Percentiles rank a stretch among this genome's conserved stretches.
These are phyloP conservation scores for Trichocladium uniseriatum DNA, from an alignment of 495 filamentous ascomycete species.

Conservation along the genomic window DNA sequence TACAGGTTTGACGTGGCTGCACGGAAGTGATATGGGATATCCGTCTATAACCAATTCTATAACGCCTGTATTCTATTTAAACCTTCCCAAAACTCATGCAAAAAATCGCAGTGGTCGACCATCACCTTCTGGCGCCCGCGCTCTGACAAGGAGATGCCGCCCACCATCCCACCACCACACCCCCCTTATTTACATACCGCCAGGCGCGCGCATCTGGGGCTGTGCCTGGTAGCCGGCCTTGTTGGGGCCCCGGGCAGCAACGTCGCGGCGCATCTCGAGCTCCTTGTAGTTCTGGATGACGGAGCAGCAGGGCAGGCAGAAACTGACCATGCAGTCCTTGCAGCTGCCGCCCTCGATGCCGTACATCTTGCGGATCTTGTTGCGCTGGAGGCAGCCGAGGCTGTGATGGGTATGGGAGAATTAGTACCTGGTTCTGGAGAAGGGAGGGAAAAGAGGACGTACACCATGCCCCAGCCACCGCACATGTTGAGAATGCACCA, in stretches of 20 bases:
- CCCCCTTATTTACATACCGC: no score
- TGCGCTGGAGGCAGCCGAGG: conserved; percentile 43
- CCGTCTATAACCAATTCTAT: no score
- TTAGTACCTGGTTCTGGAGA: no score
- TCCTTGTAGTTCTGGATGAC: conserved; percentile 33
- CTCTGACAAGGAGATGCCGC: no score
- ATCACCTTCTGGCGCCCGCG: no score
- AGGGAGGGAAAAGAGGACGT: not conserved
- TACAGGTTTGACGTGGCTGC: conserved; percentile 51
- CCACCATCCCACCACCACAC: no score
- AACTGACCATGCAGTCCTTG: conserved; percentile 45
- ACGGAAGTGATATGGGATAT: no score
- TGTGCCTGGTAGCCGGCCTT: conserved; percentile 30
- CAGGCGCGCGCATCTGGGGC: conserved; percentile 8
- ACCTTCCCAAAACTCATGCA: no score
- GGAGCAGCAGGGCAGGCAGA: conserved; percentile 44
- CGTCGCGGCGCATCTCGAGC: conserved; percentile 23
- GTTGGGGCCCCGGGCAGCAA: no score
- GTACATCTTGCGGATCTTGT: conserved; percentile 43
- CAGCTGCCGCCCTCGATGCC: conserved; percentile 44
- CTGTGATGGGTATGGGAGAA: no score
- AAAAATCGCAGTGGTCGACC: no score
- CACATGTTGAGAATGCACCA: conserved; percentile 18
- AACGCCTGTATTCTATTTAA: no score
- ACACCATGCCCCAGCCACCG: conserved; percentile 28